Evolutionary conservation across 2,329 filamentous ascomycete species (phyloP).

Genomic region (Aspergillus luchuensis): DNA sequence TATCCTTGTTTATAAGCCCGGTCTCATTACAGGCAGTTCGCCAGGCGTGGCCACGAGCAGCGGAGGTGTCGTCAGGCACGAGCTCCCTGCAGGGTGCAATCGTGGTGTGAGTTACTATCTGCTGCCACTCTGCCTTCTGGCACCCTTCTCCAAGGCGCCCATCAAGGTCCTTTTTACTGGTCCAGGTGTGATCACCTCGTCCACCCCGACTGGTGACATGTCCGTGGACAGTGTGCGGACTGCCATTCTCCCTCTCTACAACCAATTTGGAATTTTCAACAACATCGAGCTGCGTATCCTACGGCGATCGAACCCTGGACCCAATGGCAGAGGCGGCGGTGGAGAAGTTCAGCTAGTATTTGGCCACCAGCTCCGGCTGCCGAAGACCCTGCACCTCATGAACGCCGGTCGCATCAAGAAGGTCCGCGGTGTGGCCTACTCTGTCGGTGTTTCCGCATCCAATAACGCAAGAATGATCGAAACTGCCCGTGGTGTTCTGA

Average conservation of each 20-base stretch:
- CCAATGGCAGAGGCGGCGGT: conserved; percentile 75
- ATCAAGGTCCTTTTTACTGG: conserved; percentile 90
- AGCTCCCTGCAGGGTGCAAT: conserved; percentile 72
- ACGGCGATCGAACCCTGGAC: conserved; percentile 74
- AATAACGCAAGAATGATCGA: conserved; percentile 98
- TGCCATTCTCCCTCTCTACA: conserved; percentile 85
- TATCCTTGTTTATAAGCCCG: conserved; percentile 86
- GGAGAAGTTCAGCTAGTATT: conserved; percentile 94
- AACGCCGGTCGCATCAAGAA: conserved; percentile 82
- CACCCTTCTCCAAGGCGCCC: conserved; percentile 88
- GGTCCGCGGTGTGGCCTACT: conserved; percentile 90
- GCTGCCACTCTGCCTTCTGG: conserved; percentile 82
- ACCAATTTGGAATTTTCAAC: conserved; percentile 84
- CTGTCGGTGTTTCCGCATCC: conserved; percentile 83
- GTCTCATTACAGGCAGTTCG: conserved; percentile 83
- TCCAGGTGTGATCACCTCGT: conserved; percentile 86
- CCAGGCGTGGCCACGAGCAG: conserved; percentile 69
- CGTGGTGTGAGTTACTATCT: conserved; percentile 91
- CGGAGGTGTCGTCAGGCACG: conserved; percentile 77
- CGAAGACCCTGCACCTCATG: conserved; percentile 89
- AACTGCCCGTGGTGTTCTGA: conserved; percentile 80
- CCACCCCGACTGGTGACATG: conserved; percentile 81
- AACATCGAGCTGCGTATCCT: conserved; percentile 83
- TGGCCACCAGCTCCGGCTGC: conserved; percentile 87
- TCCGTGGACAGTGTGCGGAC: conserved; percentile 93